Conservation (phyloP, 1,284 basidiomycete species). For the Cryptococcus hybrid region DNA sequence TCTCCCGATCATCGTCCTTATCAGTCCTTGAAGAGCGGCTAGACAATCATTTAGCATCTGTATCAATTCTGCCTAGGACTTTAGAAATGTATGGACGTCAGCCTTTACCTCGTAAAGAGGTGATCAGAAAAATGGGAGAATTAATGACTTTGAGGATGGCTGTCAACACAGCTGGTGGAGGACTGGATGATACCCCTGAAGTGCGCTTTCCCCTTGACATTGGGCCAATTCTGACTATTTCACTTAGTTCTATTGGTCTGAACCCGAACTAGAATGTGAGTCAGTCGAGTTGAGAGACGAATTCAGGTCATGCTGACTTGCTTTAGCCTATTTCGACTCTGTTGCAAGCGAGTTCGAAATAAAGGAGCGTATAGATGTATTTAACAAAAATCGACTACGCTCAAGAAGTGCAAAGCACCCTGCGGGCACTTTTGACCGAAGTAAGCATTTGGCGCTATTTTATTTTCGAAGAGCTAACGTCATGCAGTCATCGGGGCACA, state of each 20-base stretch:
- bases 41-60: conserved; percentile 75
- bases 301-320: neutral
- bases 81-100: conserved; percentile 75
- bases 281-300: neutral
- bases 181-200: conserved; percentile 76
- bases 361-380: conserved; percentile 67
- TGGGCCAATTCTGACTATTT: neutral
- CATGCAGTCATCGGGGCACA: conserved; percentile 70
- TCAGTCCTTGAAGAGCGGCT: conserved; percentile 78
- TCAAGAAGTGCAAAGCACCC: conserved; percentile 63
- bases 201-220: conserved; percentile 9
- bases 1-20: conserved; percentile 79
- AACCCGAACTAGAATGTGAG: conserved; percentile 78
- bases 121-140: conserved; percentile 84
- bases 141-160: conserved; percentile 85
- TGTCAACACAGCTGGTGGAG: conserved; percentile 80
- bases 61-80: conserved; percentile 70
- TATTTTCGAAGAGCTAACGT: neutral
- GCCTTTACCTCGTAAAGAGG: conserved; percentile 68
- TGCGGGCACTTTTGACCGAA: conserved; percentile 75
- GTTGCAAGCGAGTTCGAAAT: conserved; percentile 79
- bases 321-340: conserved; percentile 73
- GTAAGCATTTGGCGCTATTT: conserved; percentile 45
- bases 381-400: conserved; percentile 94
- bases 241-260: conserved; percentile 78